Evolutionary conservation across 2,329 filamentous ascomycete genomes (phyloP).

Genomic region (Trichoderma sp.): DNA sequence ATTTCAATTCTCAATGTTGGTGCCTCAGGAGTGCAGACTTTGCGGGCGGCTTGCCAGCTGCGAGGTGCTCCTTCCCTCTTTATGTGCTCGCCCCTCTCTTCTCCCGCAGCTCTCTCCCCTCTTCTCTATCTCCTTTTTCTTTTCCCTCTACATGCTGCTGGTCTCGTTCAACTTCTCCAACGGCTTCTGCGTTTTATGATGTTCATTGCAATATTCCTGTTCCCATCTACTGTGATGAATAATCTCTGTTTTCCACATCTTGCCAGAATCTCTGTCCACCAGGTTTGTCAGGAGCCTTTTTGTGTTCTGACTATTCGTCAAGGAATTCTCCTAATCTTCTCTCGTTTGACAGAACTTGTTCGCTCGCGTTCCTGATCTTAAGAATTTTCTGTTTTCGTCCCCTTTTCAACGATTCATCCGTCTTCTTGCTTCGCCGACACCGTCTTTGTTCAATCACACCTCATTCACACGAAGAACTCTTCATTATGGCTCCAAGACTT

Average conservation of each 20-base stretch:
- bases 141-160: background rate
- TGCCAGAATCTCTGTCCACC: background rate
- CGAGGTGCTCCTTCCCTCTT: slow-evolving; percentile 7
- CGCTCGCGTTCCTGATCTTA: background rate
- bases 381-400: background rate
- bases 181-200: background rate
- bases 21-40: background rate
- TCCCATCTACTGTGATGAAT: background rate
- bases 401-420: background rate
- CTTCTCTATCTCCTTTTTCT: background rate
- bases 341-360: background rate
- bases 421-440: background rate
- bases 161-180: background rate
- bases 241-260: background rate
- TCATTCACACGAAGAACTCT: too few species aligned
- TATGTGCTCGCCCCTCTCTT: background rate
- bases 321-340: background rate
- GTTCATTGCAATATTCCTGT: background rate
- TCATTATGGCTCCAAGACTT: background rate
- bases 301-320: background rate
- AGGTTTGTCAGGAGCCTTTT: background rate
- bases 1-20: background rate
- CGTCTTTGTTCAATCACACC: background rate
- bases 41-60: background rate
- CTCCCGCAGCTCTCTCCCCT: background rate